Evolutionary conservation across 2,329 filamentous ascomycete genomes (phyloP), one percentile per base, ranked within the genome.

Genomic region (Ploettnerulaceae sp.): DNA sequence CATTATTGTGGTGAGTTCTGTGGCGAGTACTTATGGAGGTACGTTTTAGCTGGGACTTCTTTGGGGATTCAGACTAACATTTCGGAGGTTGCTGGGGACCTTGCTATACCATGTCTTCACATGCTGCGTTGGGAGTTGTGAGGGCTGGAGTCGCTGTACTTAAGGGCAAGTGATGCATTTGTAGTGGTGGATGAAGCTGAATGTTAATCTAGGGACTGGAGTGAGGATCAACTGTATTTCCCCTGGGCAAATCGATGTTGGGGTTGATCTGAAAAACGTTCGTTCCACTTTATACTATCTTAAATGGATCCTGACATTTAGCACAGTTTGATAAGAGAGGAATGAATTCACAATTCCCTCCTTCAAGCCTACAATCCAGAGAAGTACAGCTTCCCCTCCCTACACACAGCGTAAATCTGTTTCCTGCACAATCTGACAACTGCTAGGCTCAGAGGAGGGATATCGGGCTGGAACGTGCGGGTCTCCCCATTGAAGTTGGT

Each of bases 21-120:
- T 80, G 0, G 78, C 78, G 2, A 73, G 71, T 20, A 74, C 72
- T 17, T 76, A 78, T 51, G 78, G 77, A 6, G 57, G 71, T 32
- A n/a, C n/a, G n/a, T n/a, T n/a, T n/a, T n/a, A n/a, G n/a, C n/a
- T n/a, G n/a, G n/a, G n/a, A n/a, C n/a, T n/a, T n/a, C n/a, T n/a
- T n/a, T n/a, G n/a, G n/a, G n/a, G n/a, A n/a, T n/a, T n/a, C n/a
- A n/a, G n/a, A n/a, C n/a, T n/a, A n/a, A n/a, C n/a, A n/a, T n/a
- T n/a, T n/a, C n/a, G n/a, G n/a, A n/a, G n/a, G n/a, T n/a, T 78
- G 76, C 57, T 80, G 77, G 76, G 76, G 77, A 0, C 76, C 77
- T 0, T 72, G 70, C n/a, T 80, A 76, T 49, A 81, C 77, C 0
- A 80, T 82, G 74, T 69, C 69, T 6, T 71, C 69, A 6, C 78